These are phyloP conservation scores for Naganishia friedmannii DNA, from an alignment of 768 basidiomycete species.

Conservation along the genomic window DNA sequence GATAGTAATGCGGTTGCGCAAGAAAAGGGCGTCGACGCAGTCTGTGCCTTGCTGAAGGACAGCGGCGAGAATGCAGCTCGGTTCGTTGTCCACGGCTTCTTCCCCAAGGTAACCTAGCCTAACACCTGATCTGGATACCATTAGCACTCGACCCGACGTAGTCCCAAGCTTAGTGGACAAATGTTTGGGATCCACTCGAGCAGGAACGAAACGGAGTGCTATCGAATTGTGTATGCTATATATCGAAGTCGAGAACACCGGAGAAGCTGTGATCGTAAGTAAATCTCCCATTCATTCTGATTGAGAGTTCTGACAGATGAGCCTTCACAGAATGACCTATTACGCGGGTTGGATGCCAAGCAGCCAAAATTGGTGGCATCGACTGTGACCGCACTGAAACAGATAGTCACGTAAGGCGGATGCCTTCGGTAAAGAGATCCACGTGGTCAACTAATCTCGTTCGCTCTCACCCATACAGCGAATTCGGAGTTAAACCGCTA, in stretches of 20 bases:
- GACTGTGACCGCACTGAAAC: constrained; percentile 71
- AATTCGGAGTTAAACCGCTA: constrained; percentile 71
- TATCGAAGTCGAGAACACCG: constrained; percentile 87
- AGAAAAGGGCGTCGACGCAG: constrained; percentile 91
- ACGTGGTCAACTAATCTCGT: not conserved
- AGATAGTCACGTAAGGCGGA: constrained; percentile 70
- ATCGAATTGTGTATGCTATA: constrained; percentile 82
- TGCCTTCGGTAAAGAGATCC: not conserved
- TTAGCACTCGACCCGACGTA: constrained; percentile 61
- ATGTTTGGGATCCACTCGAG: constrained; percentile 83
- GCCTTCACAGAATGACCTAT: constrained; percentile 63
- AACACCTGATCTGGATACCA: not conserved
- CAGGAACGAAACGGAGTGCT: constrained; percentile 83
- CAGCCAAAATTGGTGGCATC: constrained; percentile 91
- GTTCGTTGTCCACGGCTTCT: constrained; percentile 37
- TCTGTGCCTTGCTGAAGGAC: constrained; percentile 79
- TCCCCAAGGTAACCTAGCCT: not conserved
- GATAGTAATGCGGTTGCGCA: constrained; percentile 96
- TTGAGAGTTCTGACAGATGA: constrained; percentile 3
- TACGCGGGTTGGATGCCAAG: constrained; percentile 83
- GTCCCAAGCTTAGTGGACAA: constrained; percentile 94
- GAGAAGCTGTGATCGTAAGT: constrained; percentile 82
- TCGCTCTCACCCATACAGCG: constrained; percentile 54
- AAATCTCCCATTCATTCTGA: not conserved
- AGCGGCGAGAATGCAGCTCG: constrained; percentile 81